Conservation (phyloP, 345 rosid species). For the Ricinus communis region DNA sequence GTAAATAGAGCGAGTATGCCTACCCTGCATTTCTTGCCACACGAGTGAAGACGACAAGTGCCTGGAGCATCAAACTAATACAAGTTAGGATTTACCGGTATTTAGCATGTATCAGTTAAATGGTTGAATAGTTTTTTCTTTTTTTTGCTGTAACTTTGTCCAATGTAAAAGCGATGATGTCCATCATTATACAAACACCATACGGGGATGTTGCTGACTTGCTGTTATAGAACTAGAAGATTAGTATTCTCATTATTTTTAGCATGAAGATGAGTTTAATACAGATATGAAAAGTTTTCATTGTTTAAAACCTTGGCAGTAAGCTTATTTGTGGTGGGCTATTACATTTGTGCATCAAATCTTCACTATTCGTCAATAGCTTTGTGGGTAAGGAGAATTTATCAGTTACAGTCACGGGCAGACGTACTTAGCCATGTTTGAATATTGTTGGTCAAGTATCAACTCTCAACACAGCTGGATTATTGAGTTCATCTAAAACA, state of each 20-base stretch:
- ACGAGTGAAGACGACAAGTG: background rate
- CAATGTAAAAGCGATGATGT: background rate
- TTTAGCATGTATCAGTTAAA: background rate
- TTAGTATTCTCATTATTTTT: background rate
- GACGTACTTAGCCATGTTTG: background rate
- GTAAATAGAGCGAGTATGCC: background rate
- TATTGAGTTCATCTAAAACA: too few relatives aligned
- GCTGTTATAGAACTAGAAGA: background rate
- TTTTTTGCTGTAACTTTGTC: background rate
- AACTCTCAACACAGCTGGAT: too few relatives aligned
- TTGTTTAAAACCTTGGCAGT: background rate
- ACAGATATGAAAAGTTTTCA: background rate
- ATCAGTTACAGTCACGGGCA: background rate
- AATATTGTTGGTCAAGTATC: too few relatives aligned
- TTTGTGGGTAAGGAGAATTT: background rate
- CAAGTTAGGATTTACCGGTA: background rate
- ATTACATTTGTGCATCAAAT: background rate
- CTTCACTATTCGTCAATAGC: background rate
- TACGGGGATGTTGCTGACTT: too few relatives aligned
- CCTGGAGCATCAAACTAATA: background rate
- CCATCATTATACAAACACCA: background rate
- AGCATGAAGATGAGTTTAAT: background rate
- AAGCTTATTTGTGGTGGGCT: background rate
- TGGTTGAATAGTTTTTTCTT: background rate
- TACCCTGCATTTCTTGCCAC: background rate